Percentiles rank a stretch among this genome's conserved stretches.
Conservation (phyloP, 1,284 basidiomycete genomes). For the Jaminaea rosea region DNA sequence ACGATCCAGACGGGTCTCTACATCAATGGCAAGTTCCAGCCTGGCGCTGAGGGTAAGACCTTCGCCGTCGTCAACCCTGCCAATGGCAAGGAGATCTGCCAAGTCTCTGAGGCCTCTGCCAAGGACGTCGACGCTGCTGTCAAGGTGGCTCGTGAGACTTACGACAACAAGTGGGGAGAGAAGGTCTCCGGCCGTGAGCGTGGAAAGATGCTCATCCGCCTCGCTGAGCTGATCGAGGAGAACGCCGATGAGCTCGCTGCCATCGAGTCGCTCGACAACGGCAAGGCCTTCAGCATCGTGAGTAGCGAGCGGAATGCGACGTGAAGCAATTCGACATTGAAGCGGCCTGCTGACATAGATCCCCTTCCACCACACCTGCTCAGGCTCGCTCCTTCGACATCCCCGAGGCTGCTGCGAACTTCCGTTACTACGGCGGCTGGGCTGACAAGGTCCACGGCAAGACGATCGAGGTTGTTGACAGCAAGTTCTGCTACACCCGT, state of each 20-base stretch:
- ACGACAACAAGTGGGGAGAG: constrained; percentile 33
- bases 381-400: constrained; percentile 62
- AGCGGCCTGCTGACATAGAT: too few species aligned
- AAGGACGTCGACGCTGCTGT: constrained; percentile 41
- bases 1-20: constrained; percentile 29
- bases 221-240: constrained; percentile 66
- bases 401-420: constrained; percentile 56
- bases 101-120: constrained; percentile 38
- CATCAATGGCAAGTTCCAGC: constrained; percentile 43
- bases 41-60: constrained; percentile 37
- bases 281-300: constrained; percentile 68
- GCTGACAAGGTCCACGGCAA: constrained; percentile 76
- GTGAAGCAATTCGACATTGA: too few species aligned
- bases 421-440: constrained; percentile 59
- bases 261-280: constrained; percentile 58
- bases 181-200: constrained; percentile 50
- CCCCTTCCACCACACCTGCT: too few species aligned
- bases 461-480: constrained; percentile 66
- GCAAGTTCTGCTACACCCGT: constrained; percentile 55
- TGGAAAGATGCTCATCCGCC: constrained; percentile 57
- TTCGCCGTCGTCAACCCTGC: constrained; percentile 39
- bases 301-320: too few species aligned
- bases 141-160: constrained; percentile 35
- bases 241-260: constrained; percentile 59
- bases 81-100: constrained; percentile 39